Conservation (phyloP, 73 alveolate species). For the Tetrahymena thermophila region DNA sequence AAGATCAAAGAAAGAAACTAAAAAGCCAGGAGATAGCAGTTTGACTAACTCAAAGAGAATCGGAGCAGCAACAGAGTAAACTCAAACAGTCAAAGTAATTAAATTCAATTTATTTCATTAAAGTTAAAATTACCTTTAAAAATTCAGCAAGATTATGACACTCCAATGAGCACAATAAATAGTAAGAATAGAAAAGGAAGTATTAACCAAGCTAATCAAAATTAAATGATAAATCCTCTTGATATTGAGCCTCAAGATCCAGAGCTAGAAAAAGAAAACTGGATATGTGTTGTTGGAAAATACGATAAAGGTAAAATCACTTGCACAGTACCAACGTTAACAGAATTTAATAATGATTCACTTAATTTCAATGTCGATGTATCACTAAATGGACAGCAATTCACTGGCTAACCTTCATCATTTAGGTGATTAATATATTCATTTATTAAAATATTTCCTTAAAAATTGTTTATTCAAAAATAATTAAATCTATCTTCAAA, state of each 20-base stretch:
- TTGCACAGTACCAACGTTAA: constrained; percentile 84
- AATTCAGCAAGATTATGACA: constrained; percentile 1
- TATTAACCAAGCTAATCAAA: background rate
- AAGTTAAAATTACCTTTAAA: background rate
- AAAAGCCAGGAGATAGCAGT: constrained; percentile 14
- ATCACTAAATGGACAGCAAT: constrained; percentile 95
- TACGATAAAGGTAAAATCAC: constrained; percentile 85
- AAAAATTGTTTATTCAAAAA: background rate
- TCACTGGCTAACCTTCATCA: constrained; percentile 90
- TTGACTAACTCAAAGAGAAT: constrained; percentile 1
- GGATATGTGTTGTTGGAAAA: constrained; percentile 84
- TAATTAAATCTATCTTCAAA: background rate
- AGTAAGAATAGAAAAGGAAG: background rate
- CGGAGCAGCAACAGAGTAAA: background rate
- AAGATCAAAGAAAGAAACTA: constrained; percentile 42
- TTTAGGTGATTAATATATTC: constrained; percentile 8
- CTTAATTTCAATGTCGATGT: constrained; percentile 91
- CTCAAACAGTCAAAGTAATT: background rate
- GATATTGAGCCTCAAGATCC: constrained; percentile 72
- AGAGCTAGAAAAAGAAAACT: constrained; percentile 80
- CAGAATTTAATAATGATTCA: constrained; percentile 61
- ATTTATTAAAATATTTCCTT: constrained; percentile 26
- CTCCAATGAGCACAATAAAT: constrained; percentile 30
- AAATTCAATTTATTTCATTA: background rate
- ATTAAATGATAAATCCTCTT: constrained; percentile 44